Evolutionary conservation across 345 rosid genomes (phyloP), one percentile per base, ranked within the genome.

Genomic region (Aquilaria sinensis): DNA sequence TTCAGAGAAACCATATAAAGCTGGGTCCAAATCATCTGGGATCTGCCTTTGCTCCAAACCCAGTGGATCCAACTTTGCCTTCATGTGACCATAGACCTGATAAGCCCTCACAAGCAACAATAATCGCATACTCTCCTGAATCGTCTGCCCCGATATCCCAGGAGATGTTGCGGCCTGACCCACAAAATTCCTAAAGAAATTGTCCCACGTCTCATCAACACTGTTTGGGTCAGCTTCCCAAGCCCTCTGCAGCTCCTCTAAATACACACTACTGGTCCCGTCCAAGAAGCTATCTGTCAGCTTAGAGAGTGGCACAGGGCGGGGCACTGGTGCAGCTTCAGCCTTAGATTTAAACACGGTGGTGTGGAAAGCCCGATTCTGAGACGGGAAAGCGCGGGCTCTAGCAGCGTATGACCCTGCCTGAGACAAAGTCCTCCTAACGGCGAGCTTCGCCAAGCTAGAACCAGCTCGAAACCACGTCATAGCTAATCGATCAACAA

Each of bases 41-140:
- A 86, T 77, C 51, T 84, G 84, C 70, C 96, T 71, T 64, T 82
- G 73, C 64, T 86, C 93, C 57, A 89, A 57, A 43, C 77, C 88
- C 71, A 89, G 67, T 3, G 96, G 96, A 11, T 89, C 93, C 60
- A 89, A 72, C 72, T 84, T 84, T 2, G 96, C 88, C 64, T 89
- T 89, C 93, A 86, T 84, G 73, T 89, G 96, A 51, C 96, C 96
- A 67, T 79, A 86, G 67, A 86, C 96, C 75, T 86, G 96, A 62
- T 89, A 89, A 70, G 92, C 96, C 69, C 96, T 82, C 50, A 89
- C 87, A 11, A 89, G 76, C 63, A 86, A 68, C 73, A 89, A 43
- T 72, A 89, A 60, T 10, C 96, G 89, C 96, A 89, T 89, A 62
- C 96, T 89, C 70, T 89, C 96, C 70, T 86, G 90, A 60, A 89